Evolutionary conservation across 1,284 basidiomycete species (phyloP).

Genomic region (Boletus albobrunnescens): DNA sequence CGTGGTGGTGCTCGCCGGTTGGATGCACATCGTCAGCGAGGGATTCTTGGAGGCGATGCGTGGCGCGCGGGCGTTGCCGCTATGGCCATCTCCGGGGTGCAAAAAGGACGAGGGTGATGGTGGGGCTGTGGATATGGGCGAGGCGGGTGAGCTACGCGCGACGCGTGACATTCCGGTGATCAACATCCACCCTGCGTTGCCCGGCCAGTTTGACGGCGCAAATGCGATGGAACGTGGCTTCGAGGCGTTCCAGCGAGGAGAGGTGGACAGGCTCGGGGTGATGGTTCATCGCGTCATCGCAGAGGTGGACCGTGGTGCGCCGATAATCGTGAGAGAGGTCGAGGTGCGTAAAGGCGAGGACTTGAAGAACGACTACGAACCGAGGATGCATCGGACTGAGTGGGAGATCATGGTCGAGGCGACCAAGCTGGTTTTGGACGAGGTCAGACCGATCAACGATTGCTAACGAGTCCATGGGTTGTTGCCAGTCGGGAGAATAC

Average conservation of each 20-base stretch:
- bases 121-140: no score
- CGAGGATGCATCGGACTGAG: constrained; percentile 78
- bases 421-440: constrained; percentile 64
- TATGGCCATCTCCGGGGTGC: neutral
- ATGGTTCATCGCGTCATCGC: constrained; percentile 96
- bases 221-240: constrained; percentile 87
- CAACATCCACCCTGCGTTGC: constrained; percentile 95
- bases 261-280: constrained; percentile 74
- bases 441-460: constrained; percentile 24
- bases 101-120: constrained; percentile 14
- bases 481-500: neutral
- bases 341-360: constrained; percentile 72
- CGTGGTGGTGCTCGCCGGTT: constrained; percentile 89
- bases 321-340: constrained; percentile 79
- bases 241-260: constrained; percentile 82
- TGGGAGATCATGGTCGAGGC: constrained; percentile 92
- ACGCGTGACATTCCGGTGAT: constrained; percentile 75
- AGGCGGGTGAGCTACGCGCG: constrained; percentile 25
- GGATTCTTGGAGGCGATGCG: constrained; percentile 52
- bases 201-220: constrained; percentile 91
- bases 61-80: constrained; percentile 28
- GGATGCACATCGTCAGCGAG: constrained; percentile 89
- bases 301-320: constrained; percentile 91
- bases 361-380: constrained; percentile 67
- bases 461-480: neutral